Base-by-base conservation (phyloP, 257 asterid species). In the Solanum medicagineum region DNA sequence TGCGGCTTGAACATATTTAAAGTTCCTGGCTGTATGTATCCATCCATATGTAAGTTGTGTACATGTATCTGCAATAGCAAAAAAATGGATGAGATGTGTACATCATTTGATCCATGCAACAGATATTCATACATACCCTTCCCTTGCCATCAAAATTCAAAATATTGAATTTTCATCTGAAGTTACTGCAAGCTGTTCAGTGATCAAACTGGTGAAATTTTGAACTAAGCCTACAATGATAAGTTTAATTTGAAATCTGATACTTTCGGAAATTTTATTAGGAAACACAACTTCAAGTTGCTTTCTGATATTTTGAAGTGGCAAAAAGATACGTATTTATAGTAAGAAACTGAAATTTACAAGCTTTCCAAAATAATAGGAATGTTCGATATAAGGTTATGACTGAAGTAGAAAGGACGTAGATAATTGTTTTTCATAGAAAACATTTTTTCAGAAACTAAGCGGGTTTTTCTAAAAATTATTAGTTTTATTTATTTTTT, bases 41-140 rank as follows among this genome's bases (percentile, higher is more conserved):
- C 77, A 87, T 69, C 77, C 79, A 47, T 10, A 63, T 57, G 86
- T 71, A 32, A 80, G 62, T 81, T 81, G 60, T 87, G 87, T 87
- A 85, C 80, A 85, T 81, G 87, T 51, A 22, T 49, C 68, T 81
- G 86, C 85, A 81, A 87, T 49, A 79, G 83, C 54, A 29, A 53
- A 26, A 24, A 53, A 66, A 40, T 51, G 62, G 44, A 63, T 84
- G 80, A 80, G 55, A 84, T 87, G 24, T 54, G 81, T 84, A 84
- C 85, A 47, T 32, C 86, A 51, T 49, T 55, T 84, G 20, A 22
- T 84, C 32, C 66, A 87, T 84, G 85, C 84, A 81, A 47, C 79
- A 24, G 32, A 73, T 71, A 36, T 53, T 79, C 49, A 15, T 79
- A 29, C 66, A 65, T 29, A 13, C 20, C 6, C 63, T 60, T 15